A percentile compares a stretch with the other conserved stretches of the same genome.
Conservation (phyloP, 805 yeast genomes). For the Candida pini region DNA sequence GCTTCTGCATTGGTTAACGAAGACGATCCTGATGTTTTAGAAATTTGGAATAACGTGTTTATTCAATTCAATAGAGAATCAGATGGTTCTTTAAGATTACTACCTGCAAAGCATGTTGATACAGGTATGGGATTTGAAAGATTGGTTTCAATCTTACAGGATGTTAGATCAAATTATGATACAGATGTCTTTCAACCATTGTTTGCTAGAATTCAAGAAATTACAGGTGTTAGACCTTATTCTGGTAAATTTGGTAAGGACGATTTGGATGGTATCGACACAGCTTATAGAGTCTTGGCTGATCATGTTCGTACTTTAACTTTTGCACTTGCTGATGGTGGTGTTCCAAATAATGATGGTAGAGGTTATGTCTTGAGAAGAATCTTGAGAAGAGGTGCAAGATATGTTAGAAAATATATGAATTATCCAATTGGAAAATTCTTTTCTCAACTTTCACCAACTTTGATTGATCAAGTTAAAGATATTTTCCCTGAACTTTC, state of each 20-base stretch:
- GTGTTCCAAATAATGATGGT: constrained; percentile 98
- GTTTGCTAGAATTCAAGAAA: constrained; percentile 79
- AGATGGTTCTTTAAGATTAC: constrained; percentile 67
- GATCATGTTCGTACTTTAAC: constrained; percentile 98
- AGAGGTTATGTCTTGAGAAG: constrained; percentile 98
- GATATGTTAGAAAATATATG: constrained; percentile 95
- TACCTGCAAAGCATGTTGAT: constrained; percentile 94
- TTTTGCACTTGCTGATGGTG: constrained; percentile 96
- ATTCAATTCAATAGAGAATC: constrained; percentile 95
- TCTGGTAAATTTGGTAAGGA: constrained; percentile 90
- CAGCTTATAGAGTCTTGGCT: constrained; percentile 96
- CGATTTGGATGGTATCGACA: constrained; percentile 91
- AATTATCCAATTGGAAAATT: constrained; percentile 92
- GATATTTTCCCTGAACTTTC: constrained; percentile 90
- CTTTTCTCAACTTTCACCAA: constrained; percentile 88
- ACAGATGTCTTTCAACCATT: constrained; percentile 94
- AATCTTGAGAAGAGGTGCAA: constrained; percentile 94
- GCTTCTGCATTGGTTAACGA: constrained; percentile 85
- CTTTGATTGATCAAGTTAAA: constrained; percentile 80
- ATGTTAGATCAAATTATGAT: constrained; percentile 89
- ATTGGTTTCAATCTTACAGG: constrained; percentile 88
- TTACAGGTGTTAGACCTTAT: constrained; percentile 89
- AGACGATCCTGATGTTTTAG: constrained; percentile 98
- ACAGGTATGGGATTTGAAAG: constrained; percentile 99
- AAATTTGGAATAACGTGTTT: constrained; percentile 96